A percentile compares a stretch with the other conserved stretches of the same genome.
These are phyloP conservation scores for Tolypocladium endophyticum DNA, from an alignment of 2,329 filamentous ascomycete species.

Conservation along the genomic window DNA sequence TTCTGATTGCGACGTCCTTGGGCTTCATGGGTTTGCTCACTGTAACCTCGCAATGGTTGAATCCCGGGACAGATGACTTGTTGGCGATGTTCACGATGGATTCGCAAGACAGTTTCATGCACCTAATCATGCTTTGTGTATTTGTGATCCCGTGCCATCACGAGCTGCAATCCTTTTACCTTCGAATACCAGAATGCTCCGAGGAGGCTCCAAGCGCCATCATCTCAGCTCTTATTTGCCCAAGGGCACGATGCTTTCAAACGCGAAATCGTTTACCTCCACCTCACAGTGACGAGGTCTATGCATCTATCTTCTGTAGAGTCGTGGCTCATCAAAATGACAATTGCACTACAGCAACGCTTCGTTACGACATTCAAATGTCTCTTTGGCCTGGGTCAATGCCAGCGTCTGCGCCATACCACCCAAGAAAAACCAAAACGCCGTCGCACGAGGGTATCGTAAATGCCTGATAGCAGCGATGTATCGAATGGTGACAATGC, in stretches of 20 bases:
- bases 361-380: not conserved
- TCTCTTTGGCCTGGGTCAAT: not conserved
- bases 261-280: not conserved
- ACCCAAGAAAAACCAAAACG: not conserved
- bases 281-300: not conserved
- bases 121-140: not conserved
- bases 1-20: not conserved
- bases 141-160: not conserved
- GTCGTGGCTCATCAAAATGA: not conserved
- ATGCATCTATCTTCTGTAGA: not conserved
- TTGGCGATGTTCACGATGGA: not conserved
- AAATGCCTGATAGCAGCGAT: not conserved
- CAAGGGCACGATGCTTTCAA: not conserved
- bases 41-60: not conserved
- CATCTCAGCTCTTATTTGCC: not conserved
- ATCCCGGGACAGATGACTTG: not conserved
- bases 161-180: not conserved
- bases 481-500: not conserved
- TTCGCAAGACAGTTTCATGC: not conserved
- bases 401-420: not conserved
- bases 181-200: not conserved
- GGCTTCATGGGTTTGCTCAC: not conserved
- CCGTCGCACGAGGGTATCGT: conserved; percentile 1
- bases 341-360: not conserved
- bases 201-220: not conserved